Evolutionary conservation across 768 basidiomycete genomes (phyloP), one percentile per base, ranked within the genome.

Genomic region (Glaciozyma antarctica): DNA sequence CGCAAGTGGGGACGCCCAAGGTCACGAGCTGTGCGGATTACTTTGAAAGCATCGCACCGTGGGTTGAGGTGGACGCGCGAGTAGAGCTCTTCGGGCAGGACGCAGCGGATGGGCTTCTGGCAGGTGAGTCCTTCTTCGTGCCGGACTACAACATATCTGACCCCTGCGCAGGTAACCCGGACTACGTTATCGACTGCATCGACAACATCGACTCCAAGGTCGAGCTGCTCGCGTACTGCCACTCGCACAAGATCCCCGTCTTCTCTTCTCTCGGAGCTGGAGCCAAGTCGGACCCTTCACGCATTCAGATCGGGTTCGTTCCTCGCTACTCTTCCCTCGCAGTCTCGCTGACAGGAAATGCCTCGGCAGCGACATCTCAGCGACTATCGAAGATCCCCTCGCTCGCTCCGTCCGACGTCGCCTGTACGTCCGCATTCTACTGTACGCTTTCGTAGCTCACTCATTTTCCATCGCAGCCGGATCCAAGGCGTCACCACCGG

Each of bases 161-260:
- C 5, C 5, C 24, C 19, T 3, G 55, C 1, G 15, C 63, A 61
- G 71, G 73, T 6, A 59, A 70, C 8, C 70, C 86, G 1, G 91
- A 97, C 73, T 99, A 92, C 89, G 94, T 98, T 26, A 82, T 99
- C 84, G 94, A 99, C 76, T 92, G 92, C 8, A 99, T 98, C 65
- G 94, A 98, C 77, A 98, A 99, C 74, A 94, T 98, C 67, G 83
- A 88, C 55, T 94, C 94, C 0, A 98, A 99, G 75, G 78, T 74
- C 3, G 93, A 98, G 72, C 80, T 98, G 52, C 81, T 99, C 12
- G 85, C 88, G 63, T 87, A 93, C 76, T 99, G 94, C 73, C 83
- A 88, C 72, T 83, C 86, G 62, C 80, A 86, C 68, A 75, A 80
- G 22, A 84, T 98, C 76, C 91, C 88, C 79, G 87, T 93, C 22